phyloP scores from a whole-genome alignment of 306 rosid genomes.

The Canavalia ensiformis region DNA sequence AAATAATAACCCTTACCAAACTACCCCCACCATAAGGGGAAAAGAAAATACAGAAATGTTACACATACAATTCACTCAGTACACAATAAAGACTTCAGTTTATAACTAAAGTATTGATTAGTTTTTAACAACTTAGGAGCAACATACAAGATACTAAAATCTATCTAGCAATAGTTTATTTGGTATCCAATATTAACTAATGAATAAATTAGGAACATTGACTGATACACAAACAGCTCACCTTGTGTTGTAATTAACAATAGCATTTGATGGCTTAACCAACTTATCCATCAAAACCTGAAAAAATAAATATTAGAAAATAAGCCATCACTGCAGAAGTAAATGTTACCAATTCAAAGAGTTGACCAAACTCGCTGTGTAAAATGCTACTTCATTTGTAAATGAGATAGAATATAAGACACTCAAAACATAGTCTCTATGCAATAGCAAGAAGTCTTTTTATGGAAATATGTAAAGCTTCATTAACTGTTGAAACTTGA shows the following conservation, averaged over 20 bases:
- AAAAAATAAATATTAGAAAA: constrained; percentile 38
- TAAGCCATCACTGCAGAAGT: background rate
- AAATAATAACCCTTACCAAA: background rate
- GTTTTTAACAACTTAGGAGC: background rate
- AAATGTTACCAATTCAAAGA: constrained; percentile 12
- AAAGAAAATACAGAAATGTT: constrained; percentile 10
- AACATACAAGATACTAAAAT: background rate
- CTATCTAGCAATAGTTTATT: background rate
- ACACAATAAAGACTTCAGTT: background rate
- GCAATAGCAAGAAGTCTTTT: background rate
- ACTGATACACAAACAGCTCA: constrained; percentile 41
- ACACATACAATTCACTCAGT: constrained; percentile 21
- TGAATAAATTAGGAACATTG: background rate
- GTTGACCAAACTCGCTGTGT: constrained; percentile 1
- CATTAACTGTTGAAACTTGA: background rate
- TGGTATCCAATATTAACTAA: constrained; percentile 2
- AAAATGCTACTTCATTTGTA: constrained; percentile 18
- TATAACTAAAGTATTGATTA: background rate
- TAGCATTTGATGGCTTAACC: constrained; percentile 90
- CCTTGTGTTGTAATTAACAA: constrained; percentile 93
- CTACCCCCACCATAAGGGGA: background rate
- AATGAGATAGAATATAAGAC: constrained; percentile 2
- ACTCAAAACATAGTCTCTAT: constrained; percentile 25
- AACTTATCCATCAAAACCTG: constrained; percentile 91
- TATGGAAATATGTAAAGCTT: background rate